Evolutionary conservation across 2,329 filamentous ascomycete genomes (phyloP), one percentile per base, ranked within the genome.

Genomic region (Plectosphaerella sp.): DNA sequence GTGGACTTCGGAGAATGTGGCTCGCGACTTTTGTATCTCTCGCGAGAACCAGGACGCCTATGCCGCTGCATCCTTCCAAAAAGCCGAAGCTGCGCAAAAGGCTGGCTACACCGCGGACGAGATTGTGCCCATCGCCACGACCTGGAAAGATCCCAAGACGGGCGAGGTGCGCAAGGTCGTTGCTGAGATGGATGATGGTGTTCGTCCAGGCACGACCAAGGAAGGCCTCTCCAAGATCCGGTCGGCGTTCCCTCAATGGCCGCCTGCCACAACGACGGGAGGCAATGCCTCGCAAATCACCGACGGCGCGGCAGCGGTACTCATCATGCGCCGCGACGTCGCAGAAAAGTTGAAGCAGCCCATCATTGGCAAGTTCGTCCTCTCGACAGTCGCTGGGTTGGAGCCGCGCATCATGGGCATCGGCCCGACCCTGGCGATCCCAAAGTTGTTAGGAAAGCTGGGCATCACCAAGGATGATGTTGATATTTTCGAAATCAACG

Each of bases 101-200:
- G 78, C 83, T 1, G 86, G 86, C 53, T 88, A 80, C 81, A 88
- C 88, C 61, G 83, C 85, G 58, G 86, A 90, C 58, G 87, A 90
- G 72, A 89, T 90, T 62, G 76, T 79, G 2, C 86, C 87, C 1
- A 85, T 89, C 64, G 78, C 73, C 36, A 83, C 83, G 10, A 88
- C 92, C 71, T 91, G 83, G 72, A 89, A 90, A 65, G 89, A 97
- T 73, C 90, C 89, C 59, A 96, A 97, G 83, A 85, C 88, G 12
- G 88, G 88, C 54, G 88, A 96, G 74, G 84, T 83, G 64, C 89
- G 88, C 74, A 85, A 86, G 58, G 76, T 89, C 58, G 84, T 78
- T 2, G 66, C 89, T 36, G 82, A 78, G 42, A 80, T 76, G 62
- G 87, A 90, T 62, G 87, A 90, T 68, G 87, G 87, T n/a, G 80